Evolutionary conservation across 1,284 basidiomycete genomes (phyloP).

Genomic region (Rugosomyces carneus): DNA sequence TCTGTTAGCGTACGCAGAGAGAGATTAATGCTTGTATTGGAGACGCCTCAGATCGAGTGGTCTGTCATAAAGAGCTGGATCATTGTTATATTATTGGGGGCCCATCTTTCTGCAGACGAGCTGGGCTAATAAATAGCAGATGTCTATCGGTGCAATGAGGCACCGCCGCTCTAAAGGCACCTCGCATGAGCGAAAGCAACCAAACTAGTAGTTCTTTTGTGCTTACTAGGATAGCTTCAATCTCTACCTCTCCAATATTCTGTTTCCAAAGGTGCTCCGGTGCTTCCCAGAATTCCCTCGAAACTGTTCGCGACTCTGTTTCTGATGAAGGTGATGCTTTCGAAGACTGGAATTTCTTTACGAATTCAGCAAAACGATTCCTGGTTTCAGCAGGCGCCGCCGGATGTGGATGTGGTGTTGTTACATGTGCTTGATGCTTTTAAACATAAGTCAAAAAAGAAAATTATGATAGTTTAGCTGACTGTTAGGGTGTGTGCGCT

Average conservation of each 20-base stretch:
- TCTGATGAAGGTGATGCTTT: slow-evolving; percentile 18
- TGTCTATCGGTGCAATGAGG: slow-evolving; percentile 40
- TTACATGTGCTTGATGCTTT: slow-evolving; percentile 41
- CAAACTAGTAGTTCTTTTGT: neutral
- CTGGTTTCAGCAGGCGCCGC: slow-evolving; percentile 67
- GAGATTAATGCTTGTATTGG: slow-evolving; percentile 45
- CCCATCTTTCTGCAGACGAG: slow-evolving; percentile 34
- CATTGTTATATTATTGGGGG: too few species aligned
- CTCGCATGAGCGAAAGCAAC: neutral
- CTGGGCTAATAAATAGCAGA: slow-evolving; percentile 59
- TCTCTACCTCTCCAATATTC: slow-evolving; percentile 61
- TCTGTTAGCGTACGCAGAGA: slow-evolving; percentile 88
- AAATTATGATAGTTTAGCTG: slow-evolving; percentile 16
- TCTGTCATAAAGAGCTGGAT: too few species aligned
- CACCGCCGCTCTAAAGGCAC: slow-evolving; percentile 62
- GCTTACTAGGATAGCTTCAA: slow-evolving; percentile 75
- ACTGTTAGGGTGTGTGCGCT: slow-evolving; percentile 58
- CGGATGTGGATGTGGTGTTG: slow-evolving; percentile 67
- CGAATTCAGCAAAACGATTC: slow-evolving; percentile 54
- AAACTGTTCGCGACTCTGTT: slow-evolving; percentile 18
- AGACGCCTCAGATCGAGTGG: too few species aligned
- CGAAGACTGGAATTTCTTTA: slow-evolving; percentile 45
- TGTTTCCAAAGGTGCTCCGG: slow-evolving; percentile 64
- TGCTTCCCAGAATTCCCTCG: slow-evolving; percentile 77
- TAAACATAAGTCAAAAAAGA: slow-evolving; percentile 5